Evolutionary conservation across 2,329 filamentous ascomycete species (phyloP).

Genomic region (Aureobasidium subglaciale): DNA sequence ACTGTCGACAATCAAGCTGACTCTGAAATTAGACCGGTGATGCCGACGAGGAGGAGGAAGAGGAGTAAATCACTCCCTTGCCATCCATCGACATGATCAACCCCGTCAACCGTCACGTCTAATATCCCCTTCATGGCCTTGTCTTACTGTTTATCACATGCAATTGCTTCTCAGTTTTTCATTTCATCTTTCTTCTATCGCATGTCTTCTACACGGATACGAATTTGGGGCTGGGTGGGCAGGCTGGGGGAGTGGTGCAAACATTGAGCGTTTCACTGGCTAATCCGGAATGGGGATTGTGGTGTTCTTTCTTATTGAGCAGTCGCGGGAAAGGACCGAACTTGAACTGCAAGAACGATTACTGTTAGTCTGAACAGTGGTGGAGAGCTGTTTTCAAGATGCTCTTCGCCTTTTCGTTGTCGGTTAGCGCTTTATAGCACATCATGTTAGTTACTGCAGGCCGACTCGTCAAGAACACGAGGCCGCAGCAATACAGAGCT

Average conservation of each 20-base stretch:
- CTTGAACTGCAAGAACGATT: no score
- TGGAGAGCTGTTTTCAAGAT: no score
- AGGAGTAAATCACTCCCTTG: slow-evolving; percentile 24
- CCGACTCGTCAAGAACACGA: background rate
- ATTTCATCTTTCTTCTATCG: slow-evolving; percentile 2
- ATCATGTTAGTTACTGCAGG: slow-evolving; percentile 2
- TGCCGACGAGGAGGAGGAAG: slow-evolving; percentile 31
- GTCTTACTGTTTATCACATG: slow-evolving; percentile 14
- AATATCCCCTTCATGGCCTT: slow-evolving; percentile 13
- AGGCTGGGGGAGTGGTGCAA: background rate
- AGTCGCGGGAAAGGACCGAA: no score
- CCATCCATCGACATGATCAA: slow-evolving; percentile 1
- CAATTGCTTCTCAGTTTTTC: slow-evolving; percentile 9
- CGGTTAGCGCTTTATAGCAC: background rate
- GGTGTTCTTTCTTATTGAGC: background rate
- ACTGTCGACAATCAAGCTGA: background rate
- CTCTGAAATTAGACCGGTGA: slow-evolving; percentile 23
- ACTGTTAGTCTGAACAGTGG: no score
- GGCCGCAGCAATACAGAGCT: background rate
- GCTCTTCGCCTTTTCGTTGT: no score
- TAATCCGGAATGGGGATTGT: slow-evolving; percentile 6
- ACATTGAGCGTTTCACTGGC: background rate
- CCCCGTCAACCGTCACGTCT: slow-evolving; percentile 11
- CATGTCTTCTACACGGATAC: slow-evolving; percentile 12
- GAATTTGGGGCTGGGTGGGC: background rate